Base-by-base conservation (phyloP, 257 asterid genomes). In the Lithospermum erythrorhizon region DNA sequence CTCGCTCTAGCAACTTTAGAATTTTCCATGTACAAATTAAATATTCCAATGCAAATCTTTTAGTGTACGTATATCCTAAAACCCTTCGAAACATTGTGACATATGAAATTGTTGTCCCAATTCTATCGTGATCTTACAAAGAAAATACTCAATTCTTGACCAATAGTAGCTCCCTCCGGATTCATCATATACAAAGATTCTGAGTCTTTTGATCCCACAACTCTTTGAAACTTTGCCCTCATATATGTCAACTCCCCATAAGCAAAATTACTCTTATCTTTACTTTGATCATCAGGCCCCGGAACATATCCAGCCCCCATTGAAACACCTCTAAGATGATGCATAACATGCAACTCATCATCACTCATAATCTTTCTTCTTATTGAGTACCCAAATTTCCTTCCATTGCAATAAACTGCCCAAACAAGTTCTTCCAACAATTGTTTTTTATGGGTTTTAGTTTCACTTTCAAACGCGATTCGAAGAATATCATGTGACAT, bases 291-390 rank as follows among this genome's bases (percentile, higher is more conserved):
- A 22, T 47, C 4, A 3, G 79, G 72, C 35, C 77, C 58, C 16
- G 98, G 95, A 57, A 91, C 72, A 19, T 85, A 95, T 0, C 98
- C 98, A 9, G 93, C 96, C 47, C 96, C 95, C 90, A 85, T 85
- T 6, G 97, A 90, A 17, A 90, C 96, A 0, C 98, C 98, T 68
- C 89, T 70, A 13, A 91, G 72, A 14, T 83, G 76, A 73, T 73
- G 68, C 84, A 87, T 82, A 0, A 91, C 96, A 57, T 83, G 94
- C 9, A 58, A 61, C 35, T 90, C 98, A 48, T 91, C 98, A 0
- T 86, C 94, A 4, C 59, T 81, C 94, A 87, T 83, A 27, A 79
- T 68, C 60, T 56, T 83, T 68, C 98, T 73, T 76, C 96, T 67
- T 2, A 91, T 87, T 0, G 96, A 83, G 62, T 77, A 71, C 10